Base-by-base conservation (phyloP, 169 alveolate genomes). In the Eimeria tenella region DNA sequence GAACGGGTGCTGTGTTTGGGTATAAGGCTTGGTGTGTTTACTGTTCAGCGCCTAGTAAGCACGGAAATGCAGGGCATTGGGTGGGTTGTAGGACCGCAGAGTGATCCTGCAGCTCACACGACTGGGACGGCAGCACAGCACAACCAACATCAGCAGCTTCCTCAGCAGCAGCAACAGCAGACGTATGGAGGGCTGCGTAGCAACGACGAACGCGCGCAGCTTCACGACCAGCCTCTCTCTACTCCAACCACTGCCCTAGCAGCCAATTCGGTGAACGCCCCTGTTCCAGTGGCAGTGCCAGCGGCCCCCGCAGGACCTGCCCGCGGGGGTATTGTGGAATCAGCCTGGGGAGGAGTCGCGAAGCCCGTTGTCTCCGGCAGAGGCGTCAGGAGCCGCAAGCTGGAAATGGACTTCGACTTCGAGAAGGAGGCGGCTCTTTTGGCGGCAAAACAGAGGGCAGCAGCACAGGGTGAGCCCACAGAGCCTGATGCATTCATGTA, bases 351-450 rank as follows among this genome's bases (percentile, higher is more conserved):
- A 21, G 90, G 42, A 4, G 25, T 25, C 17, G 11, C 73, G 55
- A 49, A 17, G 77, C 90, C 74, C 15, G 21, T 42, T 10, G 90
- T 74, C 31, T 74, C 83, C 11, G 94, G 88, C 68, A 79, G 70
- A 68, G 89, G 82, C 17, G 63, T 89, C 50, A 60, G 89, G 70
- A 82, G 89, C 65, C 74, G 89, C 62, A 89, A 89, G 89, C 70
- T 89, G 23, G 94, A 89, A 19, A 53, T 89, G 86, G 94, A 89
- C 25, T 89, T 89, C 56, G 94, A 89, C 77, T 89, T 89, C 25
- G 94, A 89, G 74, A 74, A 73, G 56, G 94, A 89, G 21, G 89
- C 89, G 31, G 94, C 94, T 52, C 55, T 42, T 23, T 65, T 82
- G 8, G 94, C 94, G 17, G 87, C 87, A 17, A 79, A 79, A 53